These are phyloP conservation scores for Phoenix roebelenii DNA, from an alignment of 176 grass and related monocot genomes.

Conservation along the genomic window DNA sequence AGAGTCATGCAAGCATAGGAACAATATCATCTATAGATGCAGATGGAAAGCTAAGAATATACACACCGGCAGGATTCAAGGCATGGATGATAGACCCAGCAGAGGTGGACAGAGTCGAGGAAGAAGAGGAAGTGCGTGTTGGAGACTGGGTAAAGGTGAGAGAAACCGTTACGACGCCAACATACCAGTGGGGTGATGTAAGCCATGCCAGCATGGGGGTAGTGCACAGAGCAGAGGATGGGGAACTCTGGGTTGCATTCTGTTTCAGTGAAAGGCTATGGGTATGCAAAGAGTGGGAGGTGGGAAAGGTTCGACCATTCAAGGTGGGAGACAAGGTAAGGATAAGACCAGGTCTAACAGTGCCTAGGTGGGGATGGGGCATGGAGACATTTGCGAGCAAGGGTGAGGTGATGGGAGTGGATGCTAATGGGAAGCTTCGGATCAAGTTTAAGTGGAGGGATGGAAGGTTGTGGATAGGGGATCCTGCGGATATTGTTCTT, in stretches of 20 bases:
- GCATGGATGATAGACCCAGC: conserved; percentile 95
- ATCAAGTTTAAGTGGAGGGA: conserved; percentile 97
- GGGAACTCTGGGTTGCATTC: conserved; percentile 89
- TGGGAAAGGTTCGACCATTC: conserved; percentile 82
- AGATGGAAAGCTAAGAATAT: conserved; percentile 93
- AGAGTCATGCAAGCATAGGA: conserved; percentile 78
- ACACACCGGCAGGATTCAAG: conserved; percentile 86
- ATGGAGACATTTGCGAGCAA: conserved; percentile 80
- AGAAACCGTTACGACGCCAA: conserved; percentile 54
- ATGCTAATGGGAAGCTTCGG: conserved; percentile 92
- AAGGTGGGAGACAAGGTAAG: conserved; percentile 53
- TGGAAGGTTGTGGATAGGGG: conserved; percentile 72
- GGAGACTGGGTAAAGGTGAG: conserved; percentile 96
- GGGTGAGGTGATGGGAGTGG: conserved; percentile 79
- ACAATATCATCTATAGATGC: conserved; percentile 94
- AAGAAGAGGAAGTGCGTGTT: conserved; percentile 70
- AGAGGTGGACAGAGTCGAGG: conserved; percentile 79
- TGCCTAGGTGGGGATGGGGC: conserved; percentile 91
- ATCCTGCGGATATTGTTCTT: conserved; percentile 93
- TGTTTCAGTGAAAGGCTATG: conserved; percentile 95
- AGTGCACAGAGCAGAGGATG: conserved; percentile 69
- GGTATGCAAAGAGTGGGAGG: conserved; percentile 91
- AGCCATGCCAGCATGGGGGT: conserved; percentile 80
- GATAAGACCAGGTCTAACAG: conserved; percentile 66
- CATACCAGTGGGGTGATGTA: conserved; percentile 96